Evolutionary conservation across 1,284 basidiomycete genomes (phyloP), one percentile per base, ranked within the genome.

Genomic region (Porogramme epimiltina): DNA sequence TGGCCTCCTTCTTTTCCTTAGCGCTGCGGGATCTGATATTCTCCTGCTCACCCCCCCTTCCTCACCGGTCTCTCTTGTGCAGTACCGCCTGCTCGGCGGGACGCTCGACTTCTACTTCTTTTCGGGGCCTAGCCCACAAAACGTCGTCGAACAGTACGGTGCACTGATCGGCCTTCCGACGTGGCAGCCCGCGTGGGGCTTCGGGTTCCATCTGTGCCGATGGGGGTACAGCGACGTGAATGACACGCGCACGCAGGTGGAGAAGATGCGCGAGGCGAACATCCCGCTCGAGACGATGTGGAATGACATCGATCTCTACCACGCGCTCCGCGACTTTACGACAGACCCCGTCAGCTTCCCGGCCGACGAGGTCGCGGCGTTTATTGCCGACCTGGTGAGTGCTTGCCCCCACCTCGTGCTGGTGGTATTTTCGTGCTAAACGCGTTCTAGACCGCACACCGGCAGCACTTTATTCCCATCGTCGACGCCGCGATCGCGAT

Each of bases 301-400:
- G 88, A 89, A 85, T 61, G 88, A 90, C 59, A 89, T 90, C 54
- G 88, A 91, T 68, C 60, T 88, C 48, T 87, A 85, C 59, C 81
- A 87, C 57, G 77, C 80, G 24, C 73, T 78, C 44, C 77, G 86
- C 8, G 85, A 87, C 66, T 89, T 90, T 59, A 89, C 87, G 8
- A 72, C 79, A 11, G 85, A 88, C 62, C 85, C 85, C 13, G 74
- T 82, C 22, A 78, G 75, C 34, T 90, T 82, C 72, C 82, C 85
- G 5, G 70, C 64, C 4, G 75, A 79, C 11, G 81, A 88, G 54
- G 72, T 88, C 58, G 69, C 72, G n/a, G 65, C 64, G n/a, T 88
- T 91, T 64, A 84, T 87, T 52, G 65, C 72, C 18, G 75, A 82
- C 42, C 68, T 91, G 61, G 84, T 84, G 51, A 47, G 80, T 47